These are phyloP conservation scores for Escallonia herrerae DNA, from an alignment of 129 eudicot genomes.

Conservation along the genomic window DNA sequence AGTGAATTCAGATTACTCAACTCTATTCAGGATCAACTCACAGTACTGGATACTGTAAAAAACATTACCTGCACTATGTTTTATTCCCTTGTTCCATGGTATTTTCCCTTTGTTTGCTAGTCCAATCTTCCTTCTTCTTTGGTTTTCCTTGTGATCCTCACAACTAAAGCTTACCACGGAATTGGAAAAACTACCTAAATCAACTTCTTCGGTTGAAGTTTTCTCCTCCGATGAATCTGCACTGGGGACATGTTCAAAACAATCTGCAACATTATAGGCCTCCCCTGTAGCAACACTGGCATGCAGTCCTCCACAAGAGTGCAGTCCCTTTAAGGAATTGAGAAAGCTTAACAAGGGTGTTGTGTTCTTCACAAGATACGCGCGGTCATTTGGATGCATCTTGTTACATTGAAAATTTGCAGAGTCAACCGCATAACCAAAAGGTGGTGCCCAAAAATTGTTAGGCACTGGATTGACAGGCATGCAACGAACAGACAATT, in stretches of 20 bases:
- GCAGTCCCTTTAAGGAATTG: slow-evolving; percentile 15
- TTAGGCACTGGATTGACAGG: slow-evolving; percentile 21
- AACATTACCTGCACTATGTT: slow-evolving; percentile 56
- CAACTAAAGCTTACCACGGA: slow-evolving; percentile 7
- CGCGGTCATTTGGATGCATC: neutral
- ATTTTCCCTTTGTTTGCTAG: slow-evolving; percentile 64
- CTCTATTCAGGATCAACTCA: neutral
- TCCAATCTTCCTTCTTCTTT: slow-evolving; percentile 46
- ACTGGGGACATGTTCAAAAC: slow-evolving; percentile 10
- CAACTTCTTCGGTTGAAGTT: slow-evolving; percentile 10
- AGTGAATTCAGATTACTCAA: slow-evolving; percentile 2
- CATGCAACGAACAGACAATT: slow-evolving; percentile 26
- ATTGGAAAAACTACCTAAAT: slow-evolving; percentile 9
- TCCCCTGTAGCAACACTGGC: slow-evolving; percentile 10
- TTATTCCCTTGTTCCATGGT: slow-evolving; percentile 90
- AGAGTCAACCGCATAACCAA: slow-evolving; percentile 20
- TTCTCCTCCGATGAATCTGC: slow-evolving; percentile 16
- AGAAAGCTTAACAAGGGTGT: slow-evolving; percentile 19
- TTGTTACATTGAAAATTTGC: slow-evolving; percentile 22
- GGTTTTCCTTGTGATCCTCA: slow-evolving; percentile 30
- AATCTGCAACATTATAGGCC: slow-evolving; percentile 13
- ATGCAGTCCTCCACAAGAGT: slow-evolving; percentile 21
- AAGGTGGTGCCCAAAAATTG: slow-evolving; percentile 8
- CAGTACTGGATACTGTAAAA: neutral
- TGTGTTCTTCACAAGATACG: slow-evolving; percentile 12